Evolutionary conservation across 805 yeast genomes (phyloP).

Genomic region (Ascoidea asiatica): DNA sequence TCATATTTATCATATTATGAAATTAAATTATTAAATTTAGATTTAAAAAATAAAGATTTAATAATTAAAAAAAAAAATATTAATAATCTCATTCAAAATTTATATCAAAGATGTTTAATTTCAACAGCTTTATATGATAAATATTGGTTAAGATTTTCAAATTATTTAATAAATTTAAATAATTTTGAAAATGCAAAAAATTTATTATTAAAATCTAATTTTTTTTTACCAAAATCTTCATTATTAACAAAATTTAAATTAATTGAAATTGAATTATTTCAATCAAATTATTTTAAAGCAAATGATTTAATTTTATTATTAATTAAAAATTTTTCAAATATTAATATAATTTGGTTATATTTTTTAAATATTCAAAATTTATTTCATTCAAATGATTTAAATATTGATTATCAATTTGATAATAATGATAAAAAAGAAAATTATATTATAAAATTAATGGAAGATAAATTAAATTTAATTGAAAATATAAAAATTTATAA

Average conservation of each 20-base stretch:
- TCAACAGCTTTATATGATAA: conserved; percentile 28
- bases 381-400: neutral
- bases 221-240: conserved; percentile 9
- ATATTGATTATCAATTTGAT: neutral
- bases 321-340: conserved; percentile 6
- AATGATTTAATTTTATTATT: conserved; percentile 3
- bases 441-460: conserved; percentile 4
- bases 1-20: conserved; percentile 44
- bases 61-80: conserved; percentile 10
- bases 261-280: conserved; percentile 3
- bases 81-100: conserved; percentile 10
- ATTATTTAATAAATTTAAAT: conserved; percentile 22
- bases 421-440: neutral
- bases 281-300: conserved; percentile 3
- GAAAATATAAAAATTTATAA: neutral
- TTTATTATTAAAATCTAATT: conserved; percentile 23
- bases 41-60: neutral
- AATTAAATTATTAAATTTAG: conserved; percentile 4
- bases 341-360: conserved; percentile 5
- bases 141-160: conserved; percentile 37
- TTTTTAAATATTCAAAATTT: conserved; percentile 7
- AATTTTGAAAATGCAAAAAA: conserved; percentile 23
- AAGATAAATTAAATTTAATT: conserved; percentile 1
- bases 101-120: conserved; percentile 36
- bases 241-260: conserved; percentile 5